Percentiles rank a stretch among this genome's conserved stretches.
These are phyloP conservation scores for Acacia confusa DNA, from an alignment of 306 rosid genomes.

Conservation along the genomic window DNA sequence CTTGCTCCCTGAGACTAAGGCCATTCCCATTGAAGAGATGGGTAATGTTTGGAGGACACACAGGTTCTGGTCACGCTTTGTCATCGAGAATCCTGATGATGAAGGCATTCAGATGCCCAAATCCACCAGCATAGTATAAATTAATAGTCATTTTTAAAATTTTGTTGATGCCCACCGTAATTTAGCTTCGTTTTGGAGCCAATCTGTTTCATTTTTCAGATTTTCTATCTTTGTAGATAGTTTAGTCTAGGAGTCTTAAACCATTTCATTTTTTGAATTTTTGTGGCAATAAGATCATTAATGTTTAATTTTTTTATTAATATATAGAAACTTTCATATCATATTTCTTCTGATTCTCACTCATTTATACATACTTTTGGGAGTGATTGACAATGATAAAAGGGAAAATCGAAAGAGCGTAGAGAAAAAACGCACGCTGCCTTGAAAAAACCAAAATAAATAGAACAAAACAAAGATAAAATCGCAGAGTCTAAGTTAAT, in stretches of 20 bases:
- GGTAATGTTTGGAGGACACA: background rate
- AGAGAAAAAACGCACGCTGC: background rate
- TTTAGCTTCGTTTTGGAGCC: background rate
- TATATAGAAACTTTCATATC: background rate
- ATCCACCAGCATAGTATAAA: no score
- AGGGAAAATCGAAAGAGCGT: no score
- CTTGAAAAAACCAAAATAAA: no score
- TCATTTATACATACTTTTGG: background rate
- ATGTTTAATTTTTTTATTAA: background rate
- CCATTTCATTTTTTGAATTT: background rate
- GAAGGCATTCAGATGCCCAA: no score
- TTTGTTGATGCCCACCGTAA: no score
- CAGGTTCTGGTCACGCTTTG: background rate
- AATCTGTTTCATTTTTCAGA: no score
- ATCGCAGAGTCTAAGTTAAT: no score
- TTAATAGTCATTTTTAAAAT: no score
- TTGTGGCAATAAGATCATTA: background rate
- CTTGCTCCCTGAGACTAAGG: background rate
- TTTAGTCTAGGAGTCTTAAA: background rate
- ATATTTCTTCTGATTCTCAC: background rate
- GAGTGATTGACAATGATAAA: background rate
- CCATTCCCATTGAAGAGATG: constrained; percentile 1
- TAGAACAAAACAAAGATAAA: no score
- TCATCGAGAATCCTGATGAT: background rate
- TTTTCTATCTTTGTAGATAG: background rate